Evolutionary conservation across 2,329 filamentous ascomycete genomes (phyloP).

Genomic region (Aspergillus costaricaensis): DNA sequence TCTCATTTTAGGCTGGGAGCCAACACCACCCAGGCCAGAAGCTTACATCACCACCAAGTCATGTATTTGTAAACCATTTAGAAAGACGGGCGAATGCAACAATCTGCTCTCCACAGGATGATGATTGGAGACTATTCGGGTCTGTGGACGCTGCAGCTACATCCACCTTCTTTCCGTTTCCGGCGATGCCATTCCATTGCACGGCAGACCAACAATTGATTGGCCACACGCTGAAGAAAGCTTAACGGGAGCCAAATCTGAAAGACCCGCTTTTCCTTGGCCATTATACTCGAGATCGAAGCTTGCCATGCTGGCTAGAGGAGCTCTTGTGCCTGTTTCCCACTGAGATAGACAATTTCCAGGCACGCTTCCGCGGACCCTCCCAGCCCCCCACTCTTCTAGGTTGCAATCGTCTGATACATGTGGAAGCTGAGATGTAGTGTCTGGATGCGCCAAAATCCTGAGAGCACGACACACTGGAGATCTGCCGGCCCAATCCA

Average conservation of each 20-base stretch:
- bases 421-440: background rate
- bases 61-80: background rate
- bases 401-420: background rate
- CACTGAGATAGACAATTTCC: background rate
- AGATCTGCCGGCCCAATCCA: slow-evolving; percentile 11
- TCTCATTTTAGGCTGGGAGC: background rate
- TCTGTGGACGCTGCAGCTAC: slow-evolving; percentile 1
- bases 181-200: slow-evolving; percentile 22
- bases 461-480: slow-evolving; percentile 2
- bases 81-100: background rate
- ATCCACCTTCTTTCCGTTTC: background rate
- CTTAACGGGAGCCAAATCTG: background rate
- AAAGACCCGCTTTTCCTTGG: background rate
- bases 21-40: background rate
- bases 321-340: background rate
- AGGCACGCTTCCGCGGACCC: background rate
- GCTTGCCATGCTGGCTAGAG: background rate
- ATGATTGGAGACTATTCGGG: background rate
- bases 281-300: background rate
- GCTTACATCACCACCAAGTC: background rate
- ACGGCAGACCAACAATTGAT: background rate
- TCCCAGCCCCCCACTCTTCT: background rate
- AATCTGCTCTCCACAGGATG: background rate
- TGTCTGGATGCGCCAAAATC: background rate
- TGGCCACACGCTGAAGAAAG: background rate